A percentile compares a stretch with the other conserved stretches of the same genome.
These are phyloP conservation scores for Chrysochromulina tobinii DNA, from an alignment of 78 protist species.

Conservation along the genomic window DNA sequence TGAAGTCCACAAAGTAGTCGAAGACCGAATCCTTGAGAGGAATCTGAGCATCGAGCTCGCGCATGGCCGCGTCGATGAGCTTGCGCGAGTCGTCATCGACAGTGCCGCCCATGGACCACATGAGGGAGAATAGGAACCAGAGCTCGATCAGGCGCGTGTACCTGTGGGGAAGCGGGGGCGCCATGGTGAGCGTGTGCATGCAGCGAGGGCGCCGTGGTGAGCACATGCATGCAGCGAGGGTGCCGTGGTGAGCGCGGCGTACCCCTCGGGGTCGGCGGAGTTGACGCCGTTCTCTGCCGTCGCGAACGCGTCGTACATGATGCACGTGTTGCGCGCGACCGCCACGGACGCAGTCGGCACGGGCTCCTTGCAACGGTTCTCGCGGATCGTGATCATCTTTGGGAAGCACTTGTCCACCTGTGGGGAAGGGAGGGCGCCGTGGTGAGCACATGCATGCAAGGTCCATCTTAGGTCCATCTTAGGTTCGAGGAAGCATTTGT, in stretches of 20 bases:
- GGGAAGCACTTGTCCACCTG: slow-evolving; percentile 43
- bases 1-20: slow-evolving; percentile 55
- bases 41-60: slow-evolving; percentile 73
- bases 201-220: too few species aligned
- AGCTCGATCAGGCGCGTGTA: slow-evolving; percentile 46
- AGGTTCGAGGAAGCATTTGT: slow-evolving; percentile 51
- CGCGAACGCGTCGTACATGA: slow-evolving; percentile 67
- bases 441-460: too few species aligned
- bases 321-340: slow-evolving; percentile 49
- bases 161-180: background rate
- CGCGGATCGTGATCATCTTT: background rate
- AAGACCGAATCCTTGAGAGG: slow-evolving; percentile 66
- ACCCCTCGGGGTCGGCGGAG: too few species aligned
- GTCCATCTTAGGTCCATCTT: too few species aligned
- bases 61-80: slow-evolving; percentile 60
- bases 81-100: slow-evolving; percentile 57
- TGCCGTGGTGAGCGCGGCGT: too few species aligned
- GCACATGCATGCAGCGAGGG: too few species aligned
- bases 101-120: slow-evolving; percentile 81
- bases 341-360: slow-evolving; percentile 46
- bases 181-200: background rate
- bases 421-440: background rate
- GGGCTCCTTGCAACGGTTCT: slow-evolving; percentile 47
- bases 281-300: slow-evolving; percentile 60
- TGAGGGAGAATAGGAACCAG: slow-evolving; percentile 64